Percentiles rank a stretch among this genome's conserved stretches.
phyloP scores from a whole-genome alignment of 768 basidiomycete genomes.

The Psilocybe cyanescens region DNA sequence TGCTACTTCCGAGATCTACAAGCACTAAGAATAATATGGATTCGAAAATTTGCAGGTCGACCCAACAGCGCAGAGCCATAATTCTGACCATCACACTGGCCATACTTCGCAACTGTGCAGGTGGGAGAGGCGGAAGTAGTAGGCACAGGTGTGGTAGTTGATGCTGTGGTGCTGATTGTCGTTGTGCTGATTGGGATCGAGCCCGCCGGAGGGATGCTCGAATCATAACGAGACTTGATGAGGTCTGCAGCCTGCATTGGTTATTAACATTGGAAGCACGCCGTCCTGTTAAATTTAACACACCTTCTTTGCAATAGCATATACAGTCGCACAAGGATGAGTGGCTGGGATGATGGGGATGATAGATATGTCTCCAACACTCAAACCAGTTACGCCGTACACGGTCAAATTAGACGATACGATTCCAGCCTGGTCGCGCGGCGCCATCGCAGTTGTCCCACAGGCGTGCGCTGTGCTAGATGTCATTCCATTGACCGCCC shows the following conservation, averaged over 20 bases:
- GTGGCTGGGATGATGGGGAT: constrained; percentile 16
- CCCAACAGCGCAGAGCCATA: constrained; percentile 8
- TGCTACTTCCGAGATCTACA: not conserved
- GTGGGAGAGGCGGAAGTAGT: not conserved
- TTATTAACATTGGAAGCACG: not conserved
- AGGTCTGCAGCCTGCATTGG: constrained; percentile 10
- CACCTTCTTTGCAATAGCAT: constrained; percentile 15
- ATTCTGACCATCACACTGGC: constrained; percentile 10
- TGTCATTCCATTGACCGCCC: not conserved
- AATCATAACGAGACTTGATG: constrained; percentile 11
- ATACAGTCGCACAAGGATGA: constrained; percentile 13
- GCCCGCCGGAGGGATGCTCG: constrained; percentile 6
- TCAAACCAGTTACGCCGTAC: constrained; percentile 15
- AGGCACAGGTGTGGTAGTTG: not conserved
- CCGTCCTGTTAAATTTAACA: not conserved
- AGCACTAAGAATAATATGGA: not conserved
- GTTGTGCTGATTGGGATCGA: constrained; percentile 6
- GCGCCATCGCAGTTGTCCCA: constrained; percentile 9
- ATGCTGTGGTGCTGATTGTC: not conserved
- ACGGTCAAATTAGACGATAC: constrained; percentile 11
- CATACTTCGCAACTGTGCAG: constrained; percentile 8
- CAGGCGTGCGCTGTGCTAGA: constrained; percentile 6
- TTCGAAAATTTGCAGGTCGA: constrained; percentile 8
- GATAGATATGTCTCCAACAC: constrained; percentile 16
- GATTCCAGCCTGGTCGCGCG: constrained; percentile 8